Evolutionary conservation across 2,329 filamentous ascomycete genomes (phyloP).

Genomic region (Hymenoscyphus infarciens): DNA sequence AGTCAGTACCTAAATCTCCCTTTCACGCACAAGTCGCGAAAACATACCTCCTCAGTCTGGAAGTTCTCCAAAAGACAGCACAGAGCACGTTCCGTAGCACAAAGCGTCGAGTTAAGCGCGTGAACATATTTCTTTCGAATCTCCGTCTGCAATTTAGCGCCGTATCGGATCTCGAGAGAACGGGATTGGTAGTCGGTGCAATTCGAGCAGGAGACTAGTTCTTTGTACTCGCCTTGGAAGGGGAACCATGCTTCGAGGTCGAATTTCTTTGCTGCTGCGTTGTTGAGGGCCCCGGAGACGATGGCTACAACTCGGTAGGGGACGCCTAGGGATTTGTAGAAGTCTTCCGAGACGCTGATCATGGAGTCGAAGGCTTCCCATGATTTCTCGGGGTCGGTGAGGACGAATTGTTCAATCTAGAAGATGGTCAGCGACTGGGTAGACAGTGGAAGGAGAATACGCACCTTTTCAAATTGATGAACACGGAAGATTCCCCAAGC

Average conservation of each 20-base stretch:
- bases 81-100: constrained; percentile 85
- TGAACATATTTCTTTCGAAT: constrained; percentile 92
- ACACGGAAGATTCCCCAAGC: constrained; percentile 98
- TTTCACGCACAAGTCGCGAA: background rate
- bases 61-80: constrained; percentile 98
- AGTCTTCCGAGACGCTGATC: constrained; percentile 87
- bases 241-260: constrained; percentile 97
- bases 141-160: constrained; percentile 80
- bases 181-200: constrained; percentile 97
- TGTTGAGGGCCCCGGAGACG: constrained; percentile 93
- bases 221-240: constrained; percentile 96
- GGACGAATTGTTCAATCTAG: constrained; percentile 72
- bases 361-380: constrained; percentile 94
- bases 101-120: constrained; percentile 84
- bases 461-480: constrained; percentile 92
- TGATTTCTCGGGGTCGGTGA: constrained; percentile 82
- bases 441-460: constrained; percentile 11
- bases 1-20: background rate
- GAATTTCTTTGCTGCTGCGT: constrained; percentile 85
- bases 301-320: constrained; percentile 92
- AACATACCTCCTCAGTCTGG: constrained; percentile 75
- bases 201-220: constrained; percentile 95
- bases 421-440: constrained; percentile 18
- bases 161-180: constrained; percentile 88
- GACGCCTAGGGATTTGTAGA: constrained; percentile 84